Evolutionary conservation across 306 rosid species (phyloP).

Genomic region (cucumber (Cucumis sativus)): DNA sequence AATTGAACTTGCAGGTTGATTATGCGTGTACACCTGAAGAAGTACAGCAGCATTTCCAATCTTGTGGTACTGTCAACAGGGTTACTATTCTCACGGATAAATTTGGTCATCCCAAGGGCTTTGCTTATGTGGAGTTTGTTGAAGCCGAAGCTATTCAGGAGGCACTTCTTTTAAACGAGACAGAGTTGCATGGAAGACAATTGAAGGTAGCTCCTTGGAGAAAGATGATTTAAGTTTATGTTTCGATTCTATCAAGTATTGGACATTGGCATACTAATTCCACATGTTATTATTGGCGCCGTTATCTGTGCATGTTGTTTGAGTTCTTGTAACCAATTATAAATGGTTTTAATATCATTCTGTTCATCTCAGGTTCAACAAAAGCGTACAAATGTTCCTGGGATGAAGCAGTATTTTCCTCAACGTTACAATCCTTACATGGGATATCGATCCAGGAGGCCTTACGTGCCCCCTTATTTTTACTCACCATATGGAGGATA

Average conservation of each 20-base stretch:
- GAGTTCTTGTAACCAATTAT: background rate
- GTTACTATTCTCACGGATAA: conserved; percentile 87
- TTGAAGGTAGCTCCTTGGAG: conserved; percentile 45
- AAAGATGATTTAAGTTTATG: background rate
- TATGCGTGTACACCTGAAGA: conserved; percentile 98
- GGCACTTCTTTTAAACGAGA: conserved; percentile 63
- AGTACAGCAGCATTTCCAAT: conserved; percentile 94
- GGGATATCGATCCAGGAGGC: conserved; percentile 68
- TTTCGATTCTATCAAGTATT: background rate
- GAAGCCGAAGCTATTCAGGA: conserved; percentile 88
- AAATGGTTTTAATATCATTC: background rate
- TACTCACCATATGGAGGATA: conserved; percentile 65
- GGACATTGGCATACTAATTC: background rate
- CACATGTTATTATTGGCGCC: background rate
- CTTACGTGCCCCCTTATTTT: conserved; percentile 65
- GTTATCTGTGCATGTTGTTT: background rate
- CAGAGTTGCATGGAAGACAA: conserved; percentile 90
- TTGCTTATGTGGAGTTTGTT: conserved; percentile 84
- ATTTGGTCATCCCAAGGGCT: conserved; percentile 91
- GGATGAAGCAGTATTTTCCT: conserved; percentile 80
- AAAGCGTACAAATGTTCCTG: conserved; percentile 91
- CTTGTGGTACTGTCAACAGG: conserved; percentile 88
- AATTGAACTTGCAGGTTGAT: conserved; percentile 58
- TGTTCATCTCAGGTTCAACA: conserved; percentile 54
- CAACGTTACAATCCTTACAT: conserved; percentile 66